These are phyloP conservation scores for Heritiera fomes DNA, from an alignment of 345 rosid genomes.

Conservation along the genomic window DNA sequence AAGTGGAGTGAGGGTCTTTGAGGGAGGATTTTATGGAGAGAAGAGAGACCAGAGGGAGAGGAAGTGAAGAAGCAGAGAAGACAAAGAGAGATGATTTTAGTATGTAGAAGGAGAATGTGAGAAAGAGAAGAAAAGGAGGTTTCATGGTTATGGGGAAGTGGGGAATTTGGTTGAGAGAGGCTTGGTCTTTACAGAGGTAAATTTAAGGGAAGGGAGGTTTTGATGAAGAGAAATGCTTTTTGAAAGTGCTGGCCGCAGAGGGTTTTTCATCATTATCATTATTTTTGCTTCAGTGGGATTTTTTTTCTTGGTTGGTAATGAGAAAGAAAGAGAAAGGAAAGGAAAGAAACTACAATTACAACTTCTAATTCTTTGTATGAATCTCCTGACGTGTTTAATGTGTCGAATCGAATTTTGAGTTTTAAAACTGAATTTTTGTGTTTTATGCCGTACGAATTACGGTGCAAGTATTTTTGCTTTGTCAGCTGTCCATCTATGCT, in stretches of 20 bases:
- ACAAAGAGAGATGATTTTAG: conserved; percentile 18
- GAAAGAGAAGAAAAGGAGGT: conserved; percentile 38
- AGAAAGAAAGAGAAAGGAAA: not conserved
- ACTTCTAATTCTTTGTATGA: not conserved
- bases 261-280: conserved; percentile 61
- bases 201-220: conserved; percentile 58
- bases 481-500: too few species aligned
- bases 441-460: too few species aligned
- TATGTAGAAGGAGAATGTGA: conserved; percentile 36
- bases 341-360: not conserved
- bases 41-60: conserved; percentile 68
- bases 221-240: conserved; percentile 48
- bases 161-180: conserved; percentile 36
- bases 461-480: too few species aligned
- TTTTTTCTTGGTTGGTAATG: conserved; percentile 29
- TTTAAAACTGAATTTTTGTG: too few species aligned
- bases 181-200: conserved; percentile 33
- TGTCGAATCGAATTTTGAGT: too few species aligned
- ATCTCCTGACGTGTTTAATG: too few species aligned
- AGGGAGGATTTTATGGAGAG: conserved; percentile 74
- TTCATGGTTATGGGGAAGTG: conserved; percentile 48
- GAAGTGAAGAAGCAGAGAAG: conserved; percentile 37
- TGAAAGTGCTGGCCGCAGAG: conserved; percentile 52
- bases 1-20: conserved; percentile 51
- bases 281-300: conserved; percentile 37